A percentile compares a stretch with the other conserved stretches of the same genome.
Conservation (phyloP, 371 early-diverging fungal genomes). For the Coemansia linderi region DNA sequence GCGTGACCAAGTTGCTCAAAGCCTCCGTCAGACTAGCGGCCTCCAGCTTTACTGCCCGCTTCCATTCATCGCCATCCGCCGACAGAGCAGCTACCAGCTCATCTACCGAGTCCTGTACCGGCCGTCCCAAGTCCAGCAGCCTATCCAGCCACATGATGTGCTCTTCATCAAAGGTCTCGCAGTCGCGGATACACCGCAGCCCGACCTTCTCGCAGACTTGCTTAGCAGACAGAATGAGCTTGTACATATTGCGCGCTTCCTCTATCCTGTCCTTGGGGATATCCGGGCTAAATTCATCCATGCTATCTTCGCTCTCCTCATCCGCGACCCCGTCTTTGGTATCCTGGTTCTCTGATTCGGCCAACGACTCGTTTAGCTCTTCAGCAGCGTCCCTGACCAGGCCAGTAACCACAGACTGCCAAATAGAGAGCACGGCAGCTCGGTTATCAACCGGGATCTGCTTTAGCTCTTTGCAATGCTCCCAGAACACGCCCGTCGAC, state of each 20-base stretch:
- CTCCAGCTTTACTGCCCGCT: slow-evolving; percentile 8
- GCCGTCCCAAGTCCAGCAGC: slow-evolving; percentile 39
- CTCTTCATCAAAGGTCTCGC: slow-evolving; percentile 41
- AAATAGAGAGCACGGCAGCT: slow-evolving; percentile 23
- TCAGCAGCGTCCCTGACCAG: slow-evolving; percentile 40
- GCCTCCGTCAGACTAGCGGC: slow-evolving; percentile 14
- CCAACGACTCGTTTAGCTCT: slow-evolving; percentile 35
- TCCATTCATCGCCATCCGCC: slow-evolving; percentile 34
- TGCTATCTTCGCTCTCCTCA: slow-evolving; percentile 36
- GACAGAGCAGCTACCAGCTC: slow-evolving; percentile 39
- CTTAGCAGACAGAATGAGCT: slow-evolving; percentile 29
- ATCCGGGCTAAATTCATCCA: slow-evolving; percentile 42
- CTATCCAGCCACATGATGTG: slow-evolving; percentile 44
- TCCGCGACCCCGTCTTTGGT: background rate
- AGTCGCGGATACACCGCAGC: slow-evolving; percentile 48
- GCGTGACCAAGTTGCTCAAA: slow-evolving; percentile 22
- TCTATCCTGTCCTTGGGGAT: slow-evolving; percentile 35
- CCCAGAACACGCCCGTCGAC: slow-evolving; percentile 48
- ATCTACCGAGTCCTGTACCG: slow-evolving; percentile 33
- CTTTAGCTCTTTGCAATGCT: slow-evolving; percentile 42
- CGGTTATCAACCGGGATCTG: slow-evolving; percentile 46
- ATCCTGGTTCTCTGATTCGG: slow-evolving; percentile 7
- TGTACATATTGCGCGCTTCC: slow-evolving; percentile 27
- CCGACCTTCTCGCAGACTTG: slow-evolving; percentile 43
- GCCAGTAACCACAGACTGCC: slow-evolving; percentile 20